Base-by-base conservation (phyloP, 2,329 filamentous ascomycete genomes). In the Colletotrichum horii region DNA sequence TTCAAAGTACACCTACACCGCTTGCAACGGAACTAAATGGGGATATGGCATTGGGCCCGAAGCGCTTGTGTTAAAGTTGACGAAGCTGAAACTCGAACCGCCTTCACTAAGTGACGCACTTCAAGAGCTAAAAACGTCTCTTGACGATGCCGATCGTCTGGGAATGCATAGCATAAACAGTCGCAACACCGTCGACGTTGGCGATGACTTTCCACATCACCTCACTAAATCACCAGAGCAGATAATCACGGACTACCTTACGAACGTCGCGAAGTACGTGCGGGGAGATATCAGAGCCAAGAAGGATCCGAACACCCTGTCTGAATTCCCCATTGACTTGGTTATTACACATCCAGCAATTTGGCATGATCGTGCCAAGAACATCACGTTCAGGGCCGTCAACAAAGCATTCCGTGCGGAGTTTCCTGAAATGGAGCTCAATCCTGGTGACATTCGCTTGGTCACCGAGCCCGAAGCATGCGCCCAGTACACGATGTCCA, bases 401-500 rank as follows among this genome's bases (percentile, higher is more conserved):
- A 76, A 64, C 15, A 68, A 61, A 9, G 77, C 78, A 0, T 76
- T 76, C 56, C 24, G 48, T 1, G 16, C 38, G 8, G 70, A 30
- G 8, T 76, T 77, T 28, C 68, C 58, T 11, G 74, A 76, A 19
- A 67, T 74, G 11, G 19, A 30, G n/a, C 11, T n/a, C 4, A 32
- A 30, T 14, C 66, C 55, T 6, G 70, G 72, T 11, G 9, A 30
- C 8, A 26, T 80, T n/a, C 74, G 74, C 24, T 60, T 81, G 48
- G 74, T 73, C 30, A 79, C 77, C 2, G 80, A 81, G 66, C 77
- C 80, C 1, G 80, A 81, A 62, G 80, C 80, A 6, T 80, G 79
- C n/a, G 80, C 80, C 6, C 61, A 80, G 48, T 81, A 78, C 62
- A 80, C 78, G 14, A 61, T 79, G 28, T 22, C 43, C 61, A 66